Percentiles rank a stretch among this genome's conserved stretches.
Conservation (phyloP, 257 asterid species). For the Solanum lycopersicoides region DNA sequence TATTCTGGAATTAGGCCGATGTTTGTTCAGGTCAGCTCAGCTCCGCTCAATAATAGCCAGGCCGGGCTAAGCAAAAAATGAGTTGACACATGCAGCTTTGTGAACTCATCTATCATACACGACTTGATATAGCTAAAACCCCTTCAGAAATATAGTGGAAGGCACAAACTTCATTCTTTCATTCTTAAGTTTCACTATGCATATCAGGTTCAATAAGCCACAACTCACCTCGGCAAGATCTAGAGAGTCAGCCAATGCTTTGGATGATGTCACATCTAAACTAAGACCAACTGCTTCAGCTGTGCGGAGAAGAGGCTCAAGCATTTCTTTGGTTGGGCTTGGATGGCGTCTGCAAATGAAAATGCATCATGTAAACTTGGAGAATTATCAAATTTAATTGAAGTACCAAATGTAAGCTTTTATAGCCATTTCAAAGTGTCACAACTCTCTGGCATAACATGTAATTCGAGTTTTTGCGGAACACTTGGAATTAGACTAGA, state of each 20-base stretch:
- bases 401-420: background rate
- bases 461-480: background rate
- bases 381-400: background rate
- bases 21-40: background rate
- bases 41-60: background rate
- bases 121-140: background rate
- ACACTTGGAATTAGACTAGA: background rate
- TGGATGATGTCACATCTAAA: constrained; percentile 87
- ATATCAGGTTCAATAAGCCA: constrained; percentile 6
- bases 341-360: constrained; percentile 84
- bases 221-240: constrained; percentile 88
- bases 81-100: background rate
- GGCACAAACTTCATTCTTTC: background rate
- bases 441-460: background rate
- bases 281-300: constrained; percentile 85
- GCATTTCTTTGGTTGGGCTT: constrained; percentile 94
- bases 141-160: background rate
- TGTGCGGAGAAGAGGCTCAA: constrained; percentile 84
- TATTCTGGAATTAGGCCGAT: background rate
- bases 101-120: background rate
- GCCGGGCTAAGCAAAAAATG: background rate
- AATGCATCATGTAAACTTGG: background rate
- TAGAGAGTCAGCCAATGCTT: constrained; percentile 95
- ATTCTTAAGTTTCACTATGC: background rate
- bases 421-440: background rate